Conservation (phyloP, 202 grass and related monocot genomes). For the Panicum hallii region DNA sequence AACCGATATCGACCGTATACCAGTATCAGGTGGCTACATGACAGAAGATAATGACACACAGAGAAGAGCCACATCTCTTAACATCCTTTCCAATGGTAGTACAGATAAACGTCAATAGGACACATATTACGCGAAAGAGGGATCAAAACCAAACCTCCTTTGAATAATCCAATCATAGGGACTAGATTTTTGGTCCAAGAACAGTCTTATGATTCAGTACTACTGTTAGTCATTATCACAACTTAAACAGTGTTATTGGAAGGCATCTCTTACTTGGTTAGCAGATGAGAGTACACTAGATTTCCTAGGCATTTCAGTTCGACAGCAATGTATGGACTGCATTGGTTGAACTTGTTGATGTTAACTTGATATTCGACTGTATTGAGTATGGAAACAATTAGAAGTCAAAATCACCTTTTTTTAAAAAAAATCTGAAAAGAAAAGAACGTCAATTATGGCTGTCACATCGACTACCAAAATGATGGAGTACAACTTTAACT, state of each 20-base stretch:
- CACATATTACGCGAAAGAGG: background rate
- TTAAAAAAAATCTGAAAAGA: conserved; percentile 14
- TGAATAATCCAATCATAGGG: background rate
- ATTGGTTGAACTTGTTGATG: conserved; percentile 30
- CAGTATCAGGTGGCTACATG: background rate
- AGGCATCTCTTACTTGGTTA: conserved; percentile 24
- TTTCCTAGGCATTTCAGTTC: conserved; percentile 10
- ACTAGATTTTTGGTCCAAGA: background rate
- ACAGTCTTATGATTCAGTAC: conserved; percentile 22
- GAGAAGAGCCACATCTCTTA: background rate
- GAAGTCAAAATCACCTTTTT: conserved; percentile 35
- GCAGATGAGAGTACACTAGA: conserved; percentile 28
- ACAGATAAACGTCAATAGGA: conserved; percentile 14
- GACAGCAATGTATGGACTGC: conserved; percentile 18
- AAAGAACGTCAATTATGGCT: conserved; percentile 37
- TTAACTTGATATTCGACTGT: conserved; percentile 38
- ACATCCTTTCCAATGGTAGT: background rate
- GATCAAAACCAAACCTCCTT: conserved; percentile 12
- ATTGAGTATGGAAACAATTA: background rate
- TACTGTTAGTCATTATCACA: background rate
- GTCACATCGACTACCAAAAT: conserved; percentile 35
- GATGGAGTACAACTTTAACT: background rate
- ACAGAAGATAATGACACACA: background rate
- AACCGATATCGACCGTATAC: background rate
- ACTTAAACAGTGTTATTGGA: background rate